Evolutionary conservation across 768 basidiomycete genomes (phyloP), one percentile per base, ranked within the genome.

Genomic region (Auriculariales sp.): DNA sequence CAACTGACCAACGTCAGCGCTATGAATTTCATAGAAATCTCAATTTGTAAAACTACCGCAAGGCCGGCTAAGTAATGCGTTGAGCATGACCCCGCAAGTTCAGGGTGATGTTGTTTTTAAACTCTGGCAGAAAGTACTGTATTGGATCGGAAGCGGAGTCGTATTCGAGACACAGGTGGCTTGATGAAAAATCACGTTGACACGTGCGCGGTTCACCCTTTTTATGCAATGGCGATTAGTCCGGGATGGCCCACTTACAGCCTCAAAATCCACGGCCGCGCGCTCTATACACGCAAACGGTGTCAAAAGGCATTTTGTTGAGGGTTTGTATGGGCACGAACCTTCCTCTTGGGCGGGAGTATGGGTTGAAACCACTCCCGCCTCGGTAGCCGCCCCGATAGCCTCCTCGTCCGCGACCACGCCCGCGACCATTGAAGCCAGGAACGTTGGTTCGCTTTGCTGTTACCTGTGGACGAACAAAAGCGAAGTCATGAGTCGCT

Each of bases 381-480:
- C 83, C 83, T 52, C 83, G 67, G 58, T 68, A 74, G 14, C 75
- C 74, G 3, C 79, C 79, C 50, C 79, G 59, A 56, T 72, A 77
- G n/a, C 65, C 70, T 3, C 73, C 72, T 27, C 74, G 61, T 39
- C 83, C 84, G 47, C 91, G 71, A 12, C 89, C 83, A 22, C 89
- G 70, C 19, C 61, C 63, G 14, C 90, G 87, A 51, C 85, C 79
- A 57, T 78, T 85, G 66, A 88, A 91, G 1, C 91, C 91, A 17
- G 93, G 95, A 48, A 98, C 65, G 65, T 99, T 99, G 33, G 95
- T 99, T 53, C 95, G 77, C 64, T 99, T 99, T 24, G 89, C 73
- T 32, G 87, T 91, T 39, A 99, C 94, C 93, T 97, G 48, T 1
- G 46, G n/a, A n/a, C n/a, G n/a, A 35, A 2, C 47, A 30, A 39